phyloP scores from a whole-genome alignment of 2,329 filamentous ascomycete genomes.

The Diaporthe sp. region DNA sequence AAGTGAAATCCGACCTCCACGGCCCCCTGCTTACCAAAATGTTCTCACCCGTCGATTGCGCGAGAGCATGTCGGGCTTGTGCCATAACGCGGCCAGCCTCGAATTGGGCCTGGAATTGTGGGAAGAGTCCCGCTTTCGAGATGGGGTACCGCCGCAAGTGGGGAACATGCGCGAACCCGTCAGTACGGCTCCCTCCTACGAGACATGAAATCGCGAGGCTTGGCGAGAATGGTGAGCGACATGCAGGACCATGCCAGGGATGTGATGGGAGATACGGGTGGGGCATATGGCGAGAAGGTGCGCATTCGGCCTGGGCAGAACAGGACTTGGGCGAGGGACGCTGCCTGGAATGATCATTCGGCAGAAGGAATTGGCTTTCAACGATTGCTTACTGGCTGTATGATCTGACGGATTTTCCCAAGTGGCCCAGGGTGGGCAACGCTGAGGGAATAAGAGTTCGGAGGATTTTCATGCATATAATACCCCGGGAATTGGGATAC shows the following conservation, averaged over 20 bases:
- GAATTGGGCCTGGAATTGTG: neutral
- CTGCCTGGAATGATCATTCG: neutral
- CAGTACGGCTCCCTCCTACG: neutral
- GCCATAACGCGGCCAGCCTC: neutral
- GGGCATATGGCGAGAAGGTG: neutral
- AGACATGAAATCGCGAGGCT: neutral
- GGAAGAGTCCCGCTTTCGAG: conserved; percentile 2
- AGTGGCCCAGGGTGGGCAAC: too few species aligned
- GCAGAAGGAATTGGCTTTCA: neutral
- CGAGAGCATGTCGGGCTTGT: conserved; percentile 21
- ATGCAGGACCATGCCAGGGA: neutral
- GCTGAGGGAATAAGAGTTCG: fast-evolving
- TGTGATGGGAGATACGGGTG: conserved; percentile 1
- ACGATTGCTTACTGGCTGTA: neutral
- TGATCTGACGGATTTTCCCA: too few species aligned
- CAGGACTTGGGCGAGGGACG: neutral
- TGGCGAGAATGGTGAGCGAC: conserved; percentile 23
- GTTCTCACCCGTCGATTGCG: conserved; percentile 17
- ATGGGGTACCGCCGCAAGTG: conserved; percentile 1
- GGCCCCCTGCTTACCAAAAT: neutral
- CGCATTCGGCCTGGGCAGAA: conserved; percentile 7
- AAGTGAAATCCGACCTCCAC: neutral
- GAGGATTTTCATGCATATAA: neutral
- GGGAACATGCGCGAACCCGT: neutral
- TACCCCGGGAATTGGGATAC: neutral